These are phyloP conservation scores for Eragrostis curvula DNA, from an alignment of 176 grass and related monocot genomes.

Conservation along the genomic window DNA sequence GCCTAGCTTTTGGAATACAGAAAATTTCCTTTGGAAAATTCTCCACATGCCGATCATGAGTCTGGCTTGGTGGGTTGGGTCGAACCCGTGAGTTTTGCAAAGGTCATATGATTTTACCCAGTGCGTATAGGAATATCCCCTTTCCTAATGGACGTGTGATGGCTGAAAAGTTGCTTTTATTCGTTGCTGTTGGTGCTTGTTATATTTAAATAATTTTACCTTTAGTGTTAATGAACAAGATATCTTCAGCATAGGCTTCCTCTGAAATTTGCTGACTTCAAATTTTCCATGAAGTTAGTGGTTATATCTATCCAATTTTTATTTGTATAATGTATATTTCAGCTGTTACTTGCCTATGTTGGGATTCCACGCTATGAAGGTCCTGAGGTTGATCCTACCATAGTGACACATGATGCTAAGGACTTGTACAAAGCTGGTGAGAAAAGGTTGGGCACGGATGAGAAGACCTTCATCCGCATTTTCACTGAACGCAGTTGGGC, in stretches of 20 bases:
- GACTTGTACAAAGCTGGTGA: slow-evolving; percentile 98
- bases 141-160: slow-evolving; percentile 17
- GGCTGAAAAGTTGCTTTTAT: not conserved
- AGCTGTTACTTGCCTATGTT: slow-evolving; percentile 86
- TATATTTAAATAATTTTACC: slow-evolving; percentile 12
- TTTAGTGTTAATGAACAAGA: slow-evolving; percentile 35
- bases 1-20: not conserved
- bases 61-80: not conserved
- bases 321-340: slow-evolving; percentile 36
- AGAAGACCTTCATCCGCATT: slow-evolving; percentile 84
- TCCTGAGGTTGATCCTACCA: slow-evolving; percentile 81
- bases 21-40: slow-evolving; percentile 5
- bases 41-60: not conserved
- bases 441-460: slow-evolving; percentile 89
- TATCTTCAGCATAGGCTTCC: not conserved
- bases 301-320: slow-evolving; percentile 26
- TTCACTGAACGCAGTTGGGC: slow-evolving; percentile 90
- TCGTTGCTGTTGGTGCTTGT: slow-evolving; percentile 4
- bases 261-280: not conserved
- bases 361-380: slow-evolving; percentile 86
- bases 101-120: not conserved
- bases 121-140: not conserved
- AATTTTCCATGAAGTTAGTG: not conserved
- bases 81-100: not conserved
- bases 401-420: slow-evolving; percentile 84